phyloP scores from a whole-genome alignment of 257 asterid genomes.

The Echites panduratus region DNA sequence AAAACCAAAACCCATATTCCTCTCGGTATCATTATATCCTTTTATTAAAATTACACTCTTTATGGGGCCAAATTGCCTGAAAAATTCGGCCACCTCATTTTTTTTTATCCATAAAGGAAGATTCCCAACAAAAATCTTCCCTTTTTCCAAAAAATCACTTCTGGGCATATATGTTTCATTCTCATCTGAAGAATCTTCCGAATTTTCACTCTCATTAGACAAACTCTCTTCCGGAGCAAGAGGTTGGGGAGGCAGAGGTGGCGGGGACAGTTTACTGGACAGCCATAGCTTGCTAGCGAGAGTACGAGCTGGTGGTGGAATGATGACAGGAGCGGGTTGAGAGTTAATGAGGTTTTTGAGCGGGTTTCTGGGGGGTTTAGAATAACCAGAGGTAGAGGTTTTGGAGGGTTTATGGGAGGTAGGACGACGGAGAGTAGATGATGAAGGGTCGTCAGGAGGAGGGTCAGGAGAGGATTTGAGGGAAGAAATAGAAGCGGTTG shows the following conservation, averaged over 20 bases:
- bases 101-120: constrained; percentile 88
- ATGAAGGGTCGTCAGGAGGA: constrained; percentile 11
- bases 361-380: constrained; percentile 46
- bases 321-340: constrained; percentile 14
- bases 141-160: constrained; percentile 59
- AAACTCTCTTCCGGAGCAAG: constrained; percentile 16
- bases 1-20: constrained; percentile 94
- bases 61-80: constrained; percentile 91
- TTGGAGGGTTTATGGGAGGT: constrained; percentile 38
- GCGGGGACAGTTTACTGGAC: constrained; percentile 70
- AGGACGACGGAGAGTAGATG: constrained; percentile 51
- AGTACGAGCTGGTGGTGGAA: constrained; percentile 30
- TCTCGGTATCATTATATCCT: constrained; percentile 74
- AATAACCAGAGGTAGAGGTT: constrained; percentile 28
- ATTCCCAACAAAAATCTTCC: constrained; percentile 90
- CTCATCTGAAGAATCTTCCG: constrained; percentile 28
- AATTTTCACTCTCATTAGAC: constrained; percentile 18
- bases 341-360: constrained; percentile 42
- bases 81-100: constrained; percentile 66
- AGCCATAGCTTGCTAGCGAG: constrained; percentile 70
- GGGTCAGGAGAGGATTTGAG: constrained; percentile 14
- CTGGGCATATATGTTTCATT: constrained; percentile 20
- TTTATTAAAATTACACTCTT: constrained; percentile 73
- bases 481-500: constrained; percentile 16
- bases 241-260: constrained; percentile 38